Evolutionary conservation across 2,329 filamentous ascomycete species (phyloP).

Genomic region (Paecilomyces sp.): DNA sequence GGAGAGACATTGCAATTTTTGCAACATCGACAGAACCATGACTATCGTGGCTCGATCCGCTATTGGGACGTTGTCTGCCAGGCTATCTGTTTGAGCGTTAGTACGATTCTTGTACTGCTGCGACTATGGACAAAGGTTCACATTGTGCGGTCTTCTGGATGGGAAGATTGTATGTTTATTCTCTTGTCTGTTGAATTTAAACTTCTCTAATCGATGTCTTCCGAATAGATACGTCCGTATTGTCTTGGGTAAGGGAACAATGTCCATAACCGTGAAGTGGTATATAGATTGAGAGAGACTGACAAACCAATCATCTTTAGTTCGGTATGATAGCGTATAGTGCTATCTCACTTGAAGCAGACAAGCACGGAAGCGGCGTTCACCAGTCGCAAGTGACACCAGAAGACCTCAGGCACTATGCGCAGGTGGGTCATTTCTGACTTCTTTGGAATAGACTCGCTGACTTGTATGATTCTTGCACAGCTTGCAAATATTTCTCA

Average conservation of each 20-base stretch:
- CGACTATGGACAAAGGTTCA: not conserved
- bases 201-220: not conserved
- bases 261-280: not conserved
- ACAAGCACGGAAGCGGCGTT: not conserved
- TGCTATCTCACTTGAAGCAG: not conserved
- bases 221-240: not conserved
- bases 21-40: not conserved
- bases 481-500: conserved; percentile 6
- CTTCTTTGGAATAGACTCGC: not conserved
- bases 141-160: not conserved
- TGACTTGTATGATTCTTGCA: not conserved
- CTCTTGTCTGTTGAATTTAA: not conserved
- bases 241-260: not conserved
- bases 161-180: not conserved
- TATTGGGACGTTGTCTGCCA: not conserved
- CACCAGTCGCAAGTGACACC: not conserved
- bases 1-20: not conserved
- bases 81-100: not conserved
- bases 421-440: not conserved
- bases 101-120: not conserved
- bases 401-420: not conserved
- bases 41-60: not conserved
- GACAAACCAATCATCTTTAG: not conserved
- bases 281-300: not conserved
- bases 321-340: not conserved